A percentile compares a stretch with the other conserved stretches of the same genome.
phyloP scores from a whole-genome alignment of 805 yeast genomes.

The Starmerella bacillaris region DNA sequence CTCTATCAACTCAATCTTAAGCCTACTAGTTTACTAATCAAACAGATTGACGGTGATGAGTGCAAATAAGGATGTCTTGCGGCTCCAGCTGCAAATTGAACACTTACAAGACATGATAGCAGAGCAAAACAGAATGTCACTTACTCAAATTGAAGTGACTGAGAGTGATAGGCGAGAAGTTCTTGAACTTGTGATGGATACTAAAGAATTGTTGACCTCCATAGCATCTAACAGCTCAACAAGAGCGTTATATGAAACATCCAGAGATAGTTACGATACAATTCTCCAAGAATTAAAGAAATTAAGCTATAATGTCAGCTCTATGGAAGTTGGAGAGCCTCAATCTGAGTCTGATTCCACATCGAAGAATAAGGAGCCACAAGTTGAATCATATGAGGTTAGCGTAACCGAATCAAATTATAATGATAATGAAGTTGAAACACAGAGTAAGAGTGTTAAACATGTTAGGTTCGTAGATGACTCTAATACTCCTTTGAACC shows the following conservation, averaged over 20 bases:
- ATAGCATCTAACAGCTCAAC: slow-evolving; percentile 2
- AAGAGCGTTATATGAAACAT: slow-evolving; percentile 1
- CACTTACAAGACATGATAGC: slow-evolving; percentile 15
- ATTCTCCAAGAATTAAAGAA: background rate
- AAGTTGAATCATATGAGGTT: background rate
- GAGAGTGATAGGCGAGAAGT: slow-evolving; percentile 13
- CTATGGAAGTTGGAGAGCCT: background rate
- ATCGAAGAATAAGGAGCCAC: background rate
- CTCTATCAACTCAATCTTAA: too few species aligned
- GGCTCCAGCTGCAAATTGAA: slow-evolving; percentile 14
- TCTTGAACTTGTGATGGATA: slow-evolving; percentile 7
- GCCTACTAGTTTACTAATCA: too few species aligned
- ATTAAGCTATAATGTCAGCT: background rate
- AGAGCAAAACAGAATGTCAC: slow-evolving; percentile 16
- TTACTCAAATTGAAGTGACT: slow-evolving; percentile 18
- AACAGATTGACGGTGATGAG: background rate
- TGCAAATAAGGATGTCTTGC: slow-evolving; percentile 2
- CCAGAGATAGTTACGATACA: background rate
- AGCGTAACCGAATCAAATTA: too few species aligned
- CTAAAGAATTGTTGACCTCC: slow-evolving; percentile 1
- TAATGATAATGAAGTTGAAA: too few species aligned
- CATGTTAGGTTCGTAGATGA: background rate
- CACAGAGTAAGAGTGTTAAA: background rate
- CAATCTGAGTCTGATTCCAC: background rate
- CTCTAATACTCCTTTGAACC: slow-evolving; percentile 1